Base-by-base conservation (phyloP, 306 rosid genomes). In the Lathyrus tuberosus region DNA sequence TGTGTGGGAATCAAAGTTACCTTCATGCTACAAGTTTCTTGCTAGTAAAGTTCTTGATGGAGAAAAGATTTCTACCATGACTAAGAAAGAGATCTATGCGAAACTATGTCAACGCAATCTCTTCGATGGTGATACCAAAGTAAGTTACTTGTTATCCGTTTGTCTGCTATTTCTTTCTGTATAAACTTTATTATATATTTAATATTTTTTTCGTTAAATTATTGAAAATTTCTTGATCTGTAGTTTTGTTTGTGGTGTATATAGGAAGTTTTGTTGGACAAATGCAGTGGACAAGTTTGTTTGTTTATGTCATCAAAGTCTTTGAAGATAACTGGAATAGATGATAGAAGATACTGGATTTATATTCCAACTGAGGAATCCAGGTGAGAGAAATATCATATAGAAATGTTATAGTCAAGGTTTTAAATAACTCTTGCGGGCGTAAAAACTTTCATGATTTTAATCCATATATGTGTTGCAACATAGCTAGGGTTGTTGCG, bases 291-390 rank as follows among this genome's bases (percentile, higher is more conserved):
- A 14, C 83, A 85, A 56, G 73, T 79, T 72, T 88, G 78, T 70
- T 38, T 93, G 69, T 78, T 83, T 28, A 74, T 93, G 69, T 93
- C 98, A 14, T 86, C 97, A 0, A 93, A 81, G 85, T 83, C 89
- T 2, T 68, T 93, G 76, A 87, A 84, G 79, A 90, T 93, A 28
- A 93, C 97, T 0, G 97, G 97, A 74, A 88, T 93, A 63, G 89
- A 88, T 31, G 98, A 93, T 68, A 84, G 98, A 78, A 88, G 98
- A 85, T 93, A 90, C 53, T 90, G 98, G 98, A 88, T 47, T 65
- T 78, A 73, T 48, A 70, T 93, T 57, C 83, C 94, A 20, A 84
- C 96, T 1, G 86, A 86, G 20, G 97, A 93, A 85, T 88, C 98
- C 70, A 93, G 98, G 98, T 90, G 52, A 83, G 76, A 20, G 22